These are phyloP conservation scores for Barnettozyma sp. DNA, from an alignment of 805 yeast species.

Conservation along the genomic window DNA sequence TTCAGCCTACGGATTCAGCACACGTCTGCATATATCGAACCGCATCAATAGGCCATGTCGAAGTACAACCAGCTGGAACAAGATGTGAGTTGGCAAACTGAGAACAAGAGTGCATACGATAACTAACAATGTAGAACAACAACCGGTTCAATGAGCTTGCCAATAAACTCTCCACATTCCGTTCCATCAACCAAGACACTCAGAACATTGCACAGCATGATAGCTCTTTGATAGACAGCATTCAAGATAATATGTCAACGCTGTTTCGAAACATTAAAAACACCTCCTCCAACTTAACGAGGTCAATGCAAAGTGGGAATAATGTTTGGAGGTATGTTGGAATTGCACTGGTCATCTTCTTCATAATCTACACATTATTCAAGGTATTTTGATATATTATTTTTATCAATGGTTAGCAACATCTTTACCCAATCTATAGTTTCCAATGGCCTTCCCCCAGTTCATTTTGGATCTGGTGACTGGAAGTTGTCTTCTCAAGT, in stretches of 20 bases:
- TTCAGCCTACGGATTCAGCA: too few species aligned
- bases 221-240: conserved; percentile 31
- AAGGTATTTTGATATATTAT: conserved; percentile 31
- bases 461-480: conserved; percentile 85
- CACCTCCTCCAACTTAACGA: conserved; percentile 44
- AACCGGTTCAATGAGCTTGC: conserved; percentile 56
- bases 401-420: conserved; percentile 35
- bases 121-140: conserved; percentile 42
- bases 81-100: conserved; percentile 12
- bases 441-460: conserved; percentile 93
- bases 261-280: conserved; percentile 43
- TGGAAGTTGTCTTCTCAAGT: conserved; percentile 84
- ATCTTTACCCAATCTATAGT: conserved; percentile 79
- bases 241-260: conserved; percentile 45
- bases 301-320: conserved; percentile 54
- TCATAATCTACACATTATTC: conserved; percentile 49
- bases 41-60: conserved; percentile 16
- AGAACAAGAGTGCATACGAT: too few species aligned
- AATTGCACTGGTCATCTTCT: conserved; percentile 44
- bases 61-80: conserved; percentile 27
- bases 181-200: conserved; percentile 62
- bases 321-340: conserved; percentile 54
- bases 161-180: conserved; percentile 54
- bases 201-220: conserved; percentile 57
- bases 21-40: too few species aligned